phyloP scores from a whole-genome alignment of 768 basidiomycete genomes.

The Termitomyces bulborhizus region DNA sequence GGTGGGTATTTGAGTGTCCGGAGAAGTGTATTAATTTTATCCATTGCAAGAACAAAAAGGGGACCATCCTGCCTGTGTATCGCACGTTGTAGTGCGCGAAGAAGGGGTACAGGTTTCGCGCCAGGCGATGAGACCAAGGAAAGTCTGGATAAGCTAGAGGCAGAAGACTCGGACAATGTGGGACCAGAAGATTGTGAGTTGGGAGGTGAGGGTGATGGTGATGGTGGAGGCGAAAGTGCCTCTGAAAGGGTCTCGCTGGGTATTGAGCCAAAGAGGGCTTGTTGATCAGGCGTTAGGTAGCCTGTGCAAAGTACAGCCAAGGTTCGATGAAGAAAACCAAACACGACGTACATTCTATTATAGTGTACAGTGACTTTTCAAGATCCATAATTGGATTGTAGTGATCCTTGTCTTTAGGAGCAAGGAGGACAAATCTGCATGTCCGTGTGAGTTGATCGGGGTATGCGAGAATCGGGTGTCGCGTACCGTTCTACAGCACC shows the following conservation, averaged over 20 bases:
- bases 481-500: conserved; percentile 62
- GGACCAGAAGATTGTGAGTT: conserved; percentile 26
- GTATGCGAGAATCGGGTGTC: background rate
- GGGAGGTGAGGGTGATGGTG: conserved; percentile 33
- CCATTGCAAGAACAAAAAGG: conserved; percentile 57
- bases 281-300: conserved; percentile 65
- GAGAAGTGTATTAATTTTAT: conserved; percentile 55
- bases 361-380: conserved; percentile 63
- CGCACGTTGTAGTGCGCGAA: conserved; percentile 64
- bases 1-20: conserved; percentile 61
- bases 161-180: conserved; percentile 23
- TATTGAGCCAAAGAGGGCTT: conserved; percentile 59
- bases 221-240: conserved; percentile 26
- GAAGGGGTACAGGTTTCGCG: conserved; percentile 24
- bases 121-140: conserved; percentile 24
- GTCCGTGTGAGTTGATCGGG: background rate
- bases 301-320: conserved; percentile 27
- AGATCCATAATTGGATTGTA: conserved; percentile 83
- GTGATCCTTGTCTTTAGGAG: conserved; percentile 80
- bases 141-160: conserved; percentile 24
- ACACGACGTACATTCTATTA: conserved; percentile 54
- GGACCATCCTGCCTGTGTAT: conserved; percentile 68
- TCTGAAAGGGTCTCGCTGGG: conserved; percentile 44
- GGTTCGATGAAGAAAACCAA: conserved; percentile 1
- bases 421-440: conserved; percentile 66